Conservation (phyloP, 768 basidiomycete species). For the Hortiboletus flavorubellus region DNA sequence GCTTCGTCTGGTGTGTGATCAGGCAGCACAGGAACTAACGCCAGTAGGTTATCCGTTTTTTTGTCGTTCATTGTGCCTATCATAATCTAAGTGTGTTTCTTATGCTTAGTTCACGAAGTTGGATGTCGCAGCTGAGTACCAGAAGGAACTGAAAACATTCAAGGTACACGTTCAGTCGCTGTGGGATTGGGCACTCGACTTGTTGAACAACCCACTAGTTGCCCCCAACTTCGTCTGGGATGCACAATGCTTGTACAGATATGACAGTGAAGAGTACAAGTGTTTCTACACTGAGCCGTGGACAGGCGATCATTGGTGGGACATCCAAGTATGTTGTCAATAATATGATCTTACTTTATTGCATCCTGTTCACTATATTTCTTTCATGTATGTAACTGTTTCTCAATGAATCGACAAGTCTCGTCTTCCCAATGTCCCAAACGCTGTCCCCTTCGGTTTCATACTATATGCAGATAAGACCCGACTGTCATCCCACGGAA, state of each 20-base stretch:
- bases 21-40: neutral
- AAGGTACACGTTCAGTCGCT: neutral
- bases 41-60: neutral
- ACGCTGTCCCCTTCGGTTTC: neutral
- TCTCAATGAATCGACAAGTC: neutral
- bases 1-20: neutral
- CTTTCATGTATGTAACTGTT: neutral
- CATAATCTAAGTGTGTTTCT: neutral
- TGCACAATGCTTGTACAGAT: neutral
- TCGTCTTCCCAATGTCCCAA: neutral
- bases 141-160: neutral
- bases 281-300: conserved; percentile 7
- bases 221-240: conserved; percentile 22
- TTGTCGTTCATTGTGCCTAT: neutral
- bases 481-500: neutral
- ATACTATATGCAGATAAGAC: neutral
- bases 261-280: neutral
- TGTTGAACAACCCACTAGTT: neutral
- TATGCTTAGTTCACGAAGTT: neutral
- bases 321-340: conserved; percentile 6
- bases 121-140: neutral
- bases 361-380: neutral
- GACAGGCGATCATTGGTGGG: conserved; percentile 9
- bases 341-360: neutral
- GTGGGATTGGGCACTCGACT: conserved; percentile 9